Percentiles rank a stretch among this genome's conserved stretches.
phyloP scores from a whole-genome alignment of 768 basidiomycete species.

The Solioccasus polychromus region DNA sequence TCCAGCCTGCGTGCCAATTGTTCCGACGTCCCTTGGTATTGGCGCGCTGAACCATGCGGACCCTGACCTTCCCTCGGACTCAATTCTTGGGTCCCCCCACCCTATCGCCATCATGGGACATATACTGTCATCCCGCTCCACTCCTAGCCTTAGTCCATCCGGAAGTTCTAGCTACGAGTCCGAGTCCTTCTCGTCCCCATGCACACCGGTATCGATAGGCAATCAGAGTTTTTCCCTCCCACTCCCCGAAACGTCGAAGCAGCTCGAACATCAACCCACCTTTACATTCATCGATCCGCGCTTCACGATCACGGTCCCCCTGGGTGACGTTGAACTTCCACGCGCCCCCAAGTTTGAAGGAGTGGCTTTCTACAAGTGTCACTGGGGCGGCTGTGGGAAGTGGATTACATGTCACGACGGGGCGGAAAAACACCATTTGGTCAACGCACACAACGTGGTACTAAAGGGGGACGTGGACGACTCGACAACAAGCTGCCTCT shows the following conservation, averaged over 20 bases:
- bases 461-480: neutral
- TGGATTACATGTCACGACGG: slow-evolving; percentile 21
- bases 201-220: too few species aligned
- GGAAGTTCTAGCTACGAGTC: neutral
- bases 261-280: neutral
- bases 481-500: slow-evolving; percentile 2
- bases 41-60: neutral
- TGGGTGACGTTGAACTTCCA: slow-evolving; percentile 9
- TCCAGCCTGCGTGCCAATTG: slow-evolving; percentile 3
- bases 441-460: slow-evolving; percentile 6
- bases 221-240: neutral
- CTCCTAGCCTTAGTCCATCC: neutral
- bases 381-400: slow-evolving; percentile 11
- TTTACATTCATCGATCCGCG: neutral
- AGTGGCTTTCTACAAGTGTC: slow-evolving; percentile 16
- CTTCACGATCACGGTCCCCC: slow-evolving; percentile 5
- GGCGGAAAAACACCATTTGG: slow-evolving; percentile 14
- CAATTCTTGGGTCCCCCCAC: neutral
- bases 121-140: neutral
- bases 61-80: neutral
- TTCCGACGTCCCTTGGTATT: neutral
- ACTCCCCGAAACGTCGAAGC: neutral
- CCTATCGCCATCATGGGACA: neutral
- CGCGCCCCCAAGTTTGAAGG: neutral
- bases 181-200: neutral